Evolutionary conservation across 2,329 filamentous ascomycete species (phyloP).

Genomic region (Plectosphaerella sp.): DNA sequence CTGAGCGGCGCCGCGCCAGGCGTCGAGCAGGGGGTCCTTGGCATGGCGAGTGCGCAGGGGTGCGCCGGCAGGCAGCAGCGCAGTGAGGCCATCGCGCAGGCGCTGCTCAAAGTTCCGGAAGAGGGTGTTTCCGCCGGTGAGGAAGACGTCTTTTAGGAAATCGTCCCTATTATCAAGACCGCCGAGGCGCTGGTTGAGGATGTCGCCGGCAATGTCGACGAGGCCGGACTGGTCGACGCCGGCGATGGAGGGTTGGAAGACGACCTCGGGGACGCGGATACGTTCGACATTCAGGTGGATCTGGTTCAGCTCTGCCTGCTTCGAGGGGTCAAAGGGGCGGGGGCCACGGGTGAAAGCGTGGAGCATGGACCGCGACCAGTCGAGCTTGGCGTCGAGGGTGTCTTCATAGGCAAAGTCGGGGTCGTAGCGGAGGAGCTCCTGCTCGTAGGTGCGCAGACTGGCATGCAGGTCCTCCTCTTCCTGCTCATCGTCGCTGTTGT

Average conservation of each 20-base stretch:
- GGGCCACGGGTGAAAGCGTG: conserved; percentile 89
- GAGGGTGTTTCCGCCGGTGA: conserved; percentile 89
- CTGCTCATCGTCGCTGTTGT: conserved; percentile 79
- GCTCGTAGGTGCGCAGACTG: conserved; percentile 72
- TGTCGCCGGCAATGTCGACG: conserved; percentile 86
- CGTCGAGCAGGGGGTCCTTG: conserved; percentile 73
- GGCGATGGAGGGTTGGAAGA: conserved; percentile 89
- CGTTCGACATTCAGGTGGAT: conserved; percentile 95
- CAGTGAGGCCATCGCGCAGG: conserved; percentile 66
- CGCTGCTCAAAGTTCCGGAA: conserved; percentile 86
- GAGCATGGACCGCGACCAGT: conserved; percentile 89
- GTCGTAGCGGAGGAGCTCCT: conserved; percentile 81
- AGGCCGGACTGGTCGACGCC: conserved; percentile 91
- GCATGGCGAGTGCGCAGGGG: conserved; percentile 70
- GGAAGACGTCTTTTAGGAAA: conserved; percentile 80
- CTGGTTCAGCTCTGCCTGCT: conserved; percentile 76
- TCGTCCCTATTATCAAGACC: conserved; percentile 54
- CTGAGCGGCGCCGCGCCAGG: conserved; percentile 86
- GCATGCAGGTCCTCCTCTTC: conserved; percentile 83
- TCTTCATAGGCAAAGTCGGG: conserved; percentile 87
- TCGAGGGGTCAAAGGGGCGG: conserved; percentile 76
- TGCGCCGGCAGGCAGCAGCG: conserved; percentile 65
- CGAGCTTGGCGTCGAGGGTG: conserved; percentile 84
- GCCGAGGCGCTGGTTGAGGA: conserved; percentile 76
- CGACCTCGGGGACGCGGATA: conserved; percentile 87